These are phyloP conservation scores for Gaertneriomyces sp. DNA, from an alignment of 192 early-diverging fungal genomes.

Conservation along the genomic window DNA sequence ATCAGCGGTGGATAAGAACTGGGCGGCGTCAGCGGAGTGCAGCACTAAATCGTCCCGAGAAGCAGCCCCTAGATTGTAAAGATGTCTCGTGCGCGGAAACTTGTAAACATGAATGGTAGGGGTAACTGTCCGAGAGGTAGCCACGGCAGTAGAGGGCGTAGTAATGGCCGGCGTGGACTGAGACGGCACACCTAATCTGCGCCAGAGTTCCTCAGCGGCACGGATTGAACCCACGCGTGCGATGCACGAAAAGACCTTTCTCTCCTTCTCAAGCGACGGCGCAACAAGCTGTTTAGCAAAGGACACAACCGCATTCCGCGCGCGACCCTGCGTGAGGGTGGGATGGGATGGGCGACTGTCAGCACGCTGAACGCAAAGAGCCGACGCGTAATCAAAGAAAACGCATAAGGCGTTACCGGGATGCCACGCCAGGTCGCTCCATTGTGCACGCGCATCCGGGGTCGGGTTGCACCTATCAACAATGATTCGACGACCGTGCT, in stretches of 20 bases:
- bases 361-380: conserved; percentile 30
- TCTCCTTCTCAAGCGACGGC: conserved; percentile 11
- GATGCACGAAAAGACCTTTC: conserved; percentile 13
- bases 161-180: background rate
- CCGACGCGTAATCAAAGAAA: conserved; percentile 28
- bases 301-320: conserved; percentile 12
- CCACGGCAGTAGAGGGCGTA: too few species aligned
- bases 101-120: conserved; percentile 20
- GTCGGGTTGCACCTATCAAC: conserved; percentile 43
- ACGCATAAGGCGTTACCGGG: conserved; percentile 23
- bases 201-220: conserved; percentile 1
- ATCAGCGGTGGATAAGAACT: conserved; percentile 7
- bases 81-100: conserved; percentile 47
- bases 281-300: conserved; percentile 24
- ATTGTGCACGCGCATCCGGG: conserved; percentile 18
- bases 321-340: conserved; percentile 28
- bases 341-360: conserved; percentile 33
- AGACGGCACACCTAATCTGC: background rate
- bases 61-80: conserved; percentile 35
- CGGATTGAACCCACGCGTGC: background rate
- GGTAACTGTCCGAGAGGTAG: too few species aligned
- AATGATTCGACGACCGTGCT: conserved; percentile 19
- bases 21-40: conserved; percentile 18
- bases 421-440: conserved; percentile 18
- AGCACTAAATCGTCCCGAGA: conserved; percentile 45